phyloP scores from a whole-genome alignment of 148 eudicot genomes.

The Persicaria tinctoria region DNA sequence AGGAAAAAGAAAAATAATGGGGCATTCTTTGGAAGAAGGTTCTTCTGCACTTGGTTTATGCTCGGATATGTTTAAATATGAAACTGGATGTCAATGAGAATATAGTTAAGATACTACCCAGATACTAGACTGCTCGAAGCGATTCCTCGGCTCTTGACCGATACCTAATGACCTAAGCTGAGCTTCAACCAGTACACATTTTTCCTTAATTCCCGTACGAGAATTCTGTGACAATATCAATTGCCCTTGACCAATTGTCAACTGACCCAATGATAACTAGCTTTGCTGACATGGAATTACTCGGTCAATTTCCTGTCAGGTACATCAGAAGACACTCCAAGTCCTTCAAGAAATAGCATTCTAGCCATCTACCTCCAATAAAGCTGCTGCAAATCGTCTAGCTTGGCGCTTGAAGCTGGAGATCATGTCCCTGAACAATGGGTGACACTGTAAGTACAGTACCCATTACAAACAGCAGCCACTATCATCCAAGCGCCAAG shows the following conservation, averaged over 20 bases:
- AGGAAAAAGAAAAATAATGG: neutral
- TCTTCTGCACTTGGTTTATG: neutral
- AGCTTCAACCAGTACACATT: neutral
- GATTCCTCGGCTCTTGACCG: neutral
- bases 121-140: neutral
- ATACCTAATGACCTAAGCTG: neutral
- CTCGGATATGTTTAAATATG: neutral
- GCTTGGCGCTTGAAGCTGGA: too few species aligned
- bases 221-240: too few species aligned
- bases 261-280: too few species aligned
- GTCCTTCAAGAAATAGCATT: constrained; percentile 90
- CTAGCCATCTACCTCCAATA: constrained; percentile 16
- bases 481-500: too few species aligned
- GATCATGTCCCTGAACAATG: too few species aligned
- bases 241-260: too few species aligned
- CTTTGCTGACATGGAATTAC: neutral
- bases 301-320: constrained; percentile 37
- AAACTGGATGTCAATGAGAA: neutral
- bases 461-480: too few species aligned
- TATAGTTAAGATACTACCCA: neutral
- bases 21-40: neutral
- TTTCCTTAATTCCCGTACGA: neutral
- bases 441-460: too few species aligned
- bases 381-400: too few species aligned
- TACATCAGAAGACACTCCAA: constrained; percentile 75